Evolutionary conservation across 2,329 filamentous ascomycete genomes (phyloP), one percentile per base, ranked within the genome.

Genomic region (Phoma sp.): DNA sequence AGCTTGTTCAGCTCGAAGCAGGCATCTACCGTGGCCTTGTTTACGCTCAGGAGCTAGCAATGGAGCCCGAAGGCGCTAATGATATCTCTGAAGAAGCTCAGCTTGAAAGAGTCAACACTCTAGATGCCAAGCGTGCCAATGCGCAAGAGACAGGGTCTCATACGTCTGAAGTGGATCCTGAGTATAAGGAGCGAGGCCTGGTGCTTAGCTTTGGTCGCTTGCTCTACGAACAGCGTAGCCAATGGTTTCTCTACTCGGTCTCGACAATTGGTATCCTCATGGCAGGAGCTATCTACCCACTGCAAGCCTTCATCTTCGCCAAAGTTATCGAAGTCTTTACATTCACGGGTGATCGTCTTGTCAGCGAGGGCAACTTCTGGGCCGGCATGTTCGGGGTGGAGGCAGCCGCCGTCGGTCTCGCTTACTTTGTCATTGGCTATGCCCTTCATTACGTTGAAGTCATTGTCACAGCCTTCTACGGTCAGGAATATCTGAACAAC

Each of bases 1-100:
- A 85, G 36, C 81, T 96, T 0, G 78, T 96, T 1, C 71, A 79
- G 3, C 75, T 81, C 30, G 79, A 85, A 4, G 78, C 78, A 2
- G 85, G 89, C 1, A 80, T 89, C 15, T 93, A 93, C 65, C 82
- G 82, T 30, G 82, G 82, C 2, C 81, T 93, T 5, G 89, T 92
- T 1, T 77, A 81, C 4, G 81, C 74, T 4, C 74, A 76, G 45
- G 61, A 70, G 11, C 65, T 76, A 18, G 59, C 69, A 2, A 62
- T 69, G 51, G 68, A 66, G 30, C 56, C 58, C 3, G 66, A 71
- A 28, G 42, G 28, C 38, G 21, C 28, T 23, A 36, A 42, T 10
- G 30, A 50, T 12, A 50, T 50, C 2, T 50, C 47, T 15, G 52
- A 50, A 33, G 52, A 56, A 21, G 34, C 42, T 5, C 46, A 50